Evolutionary conservation across 805 yeast species (phyloP), one percentile per base, ranked within the genome.

Genomic region (Ogataea populi-albae): DNA sequence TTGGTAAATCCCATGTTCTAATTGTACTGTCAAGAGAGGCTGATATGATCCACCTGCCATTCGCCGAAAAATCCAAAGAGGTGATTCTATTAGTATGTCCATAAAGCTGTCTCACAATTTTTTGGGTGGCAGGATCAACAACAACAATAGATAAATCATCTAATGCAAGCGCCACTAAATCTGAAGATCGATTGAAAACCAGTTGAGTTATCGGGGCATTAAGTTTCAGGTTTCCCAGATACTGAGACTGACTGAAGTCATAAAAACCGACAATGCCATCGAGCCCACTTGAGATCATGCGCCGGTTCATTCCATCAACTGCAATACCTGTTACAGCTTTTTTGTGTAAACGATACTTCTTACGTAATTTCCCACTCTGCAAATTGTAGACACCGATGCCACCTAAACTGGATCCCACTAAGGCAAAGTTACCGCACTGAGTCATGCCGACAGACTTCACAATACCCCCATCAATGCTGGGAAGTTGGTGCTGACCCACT

Each of bases 1-100:
- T 84, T 26, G 98, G 98, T 41, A 93, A 73, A 59, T 93, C 98
- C 98, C 98, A 93, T 1, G 96, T 87, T 53, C 98, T 76, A 32
- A 93, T 69, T 0, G 98, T 88, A 2, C 86, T 72, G 57, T 93
- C 99, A 41, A 88, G 67, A 1, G 88, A 73, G 1, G 86, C 79
- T 17, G 93, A 78, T 6, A 93, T 79, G 23, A 93, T 65, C 97
- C 98, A 93, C 58, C 97, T 78, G 23, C 97, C 98, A 58, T 89
- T 91, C 4, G 96, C 94, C 3, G 95, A 81, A 55, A 93, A 91
- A 57, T 86, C 97, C 57, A 91, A 61, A 1, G 86, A 73, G 0
- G 97, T 88, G 46, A 93, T 79, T 52, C 96, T 73, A 60, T 89
- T 88, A 9, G 82, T 71, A 55, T 93, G 98, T 4, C 98, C 98